These are phyloP conservation scores for Aspergillus pseudoglaucus DNA, from an alignment of 2,329 filamentous ascomycete genomes.

Conservation along the genomic window DNA sequence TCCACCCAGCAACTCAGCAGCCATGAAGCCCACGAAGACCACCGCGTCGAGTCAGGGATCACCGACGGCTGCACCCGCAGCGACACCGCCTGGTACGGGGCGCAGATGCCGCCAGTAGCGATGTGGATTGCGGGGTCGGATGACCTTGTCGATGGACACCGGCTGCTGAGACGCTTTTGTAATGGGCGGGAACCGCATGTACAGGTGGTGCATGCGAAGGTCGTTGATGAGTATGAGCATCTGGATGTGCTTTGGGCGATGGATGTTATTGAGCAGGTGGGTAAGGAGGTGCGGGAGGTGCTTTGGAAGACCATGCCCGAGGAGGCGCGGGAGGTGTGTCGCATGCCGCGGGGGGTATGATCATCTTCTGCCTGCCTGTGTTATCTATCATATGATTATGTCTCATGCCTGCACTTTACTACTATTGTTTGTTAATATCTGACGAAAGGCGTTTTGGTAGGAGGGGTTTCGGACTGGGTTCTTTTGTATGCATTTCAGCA, in stretches of 20 bases:
- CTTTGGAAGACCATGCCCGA: slow-evolving; percentile 68
- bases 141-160: slow-evolving; percentile 72
- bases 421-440: too few relatives aligned
- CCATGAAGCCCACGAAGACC: slow-evolving; percentile 47
- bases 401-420: too few relatives aligned
- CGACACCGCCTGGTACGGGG: slow-evolving; percentile 72
- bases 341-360: slow-evolving; percentile 50
- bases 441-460: too few relatives aligned
- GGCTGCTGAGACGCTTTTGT: slow-evolving; percentile 67
- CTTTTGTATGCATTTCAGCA: too few relatives aligned
- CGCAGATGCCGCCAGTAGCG: slow-evolving; percentile 72
- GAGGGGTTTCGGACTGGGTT: too few relatives aligned
- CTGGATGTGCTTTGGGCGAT: slow-evolving; percentile 94
- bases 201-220: slow-evolving; percentile 69
- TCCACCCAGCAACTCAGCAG: slow-evolving; percentile 67
- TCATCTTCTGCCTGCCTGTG: background rate
- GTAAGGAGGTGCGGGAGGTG: slow-evolving; percentile 70
- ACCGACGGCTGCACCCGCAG: slow-evolving; percentile 8
- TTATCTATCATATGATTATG: background rate
- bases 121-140: slow-evolving; percentile 83
- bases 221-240: slow-evolving; percentile 86
- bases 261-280: slow-evolving; percentile 77
- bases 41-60: slow-evolving; percentile 15
- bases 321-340: slow-evolving; percentile 53
- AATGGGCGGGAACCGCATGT: slow-evolving; percentile 75